Evolutionary conservation across 164 flowering plant species (phyloP), one percentile per base, ranked within the genome.

Genomic region (Magnolia kwangsiensis): DNA sequence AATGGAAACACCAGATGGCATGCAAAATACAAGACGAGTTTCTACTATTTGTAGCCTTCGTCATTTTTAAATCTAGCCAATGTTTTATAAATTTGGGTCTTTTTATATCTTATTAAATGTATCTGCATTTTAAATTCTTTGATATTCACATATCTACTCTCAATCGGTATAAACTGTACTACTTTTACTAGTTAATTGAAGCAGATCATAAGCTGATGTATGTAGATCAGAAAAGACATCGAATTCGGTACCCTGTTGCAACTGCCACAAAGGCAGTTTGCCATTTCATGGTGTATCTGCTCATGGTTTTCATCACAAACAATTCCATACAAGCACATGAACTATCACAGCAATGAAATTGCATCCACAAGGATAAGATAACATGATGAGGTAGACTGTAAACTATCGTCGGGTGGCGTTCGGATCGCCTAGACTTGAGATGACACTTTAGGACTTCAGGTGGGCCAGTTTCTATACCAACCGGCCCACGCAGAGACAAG

Each of bases 401-500:
- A 55, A 55, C 61, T 55, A 55, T 55, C 61, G 4, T 16, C 13
- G 0, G 61, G 16, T 11, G 16, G 61, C 16, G 14, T 55, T 55
- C 61, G 16, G 18, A 13, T 59, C 14, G 18, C n/a, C 63, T 37
- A 0, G 45, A 37, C 45, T 50, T 27, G 11, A 73, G 16, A 49
- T 73, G 50, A 73, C 8, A 37, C 7, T 37, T 37, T 37, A 37
- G 45, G 6, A 37, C 45, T 74, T 84, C 72, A 88, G 8, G 90
- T 83, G 5, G 99, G 96, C 99, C 99, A 96, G 71, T 96, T 96
- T 74, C 99, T 88, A 74, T 96, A 96, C 99, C 97, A 96, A 72
- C 97, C 99, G 75, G 98, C 93, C 99, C 97, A 96, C 18, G 99
- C 97, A 76, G 99, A 96, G 71, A 96, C 99, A 78, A 96, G 76